Evolutionary conservation across 257 asterid genomes (phyloP), one percentile per base, ranked within the genome.

Genomic region (Linaria vulgaris): DNA sequence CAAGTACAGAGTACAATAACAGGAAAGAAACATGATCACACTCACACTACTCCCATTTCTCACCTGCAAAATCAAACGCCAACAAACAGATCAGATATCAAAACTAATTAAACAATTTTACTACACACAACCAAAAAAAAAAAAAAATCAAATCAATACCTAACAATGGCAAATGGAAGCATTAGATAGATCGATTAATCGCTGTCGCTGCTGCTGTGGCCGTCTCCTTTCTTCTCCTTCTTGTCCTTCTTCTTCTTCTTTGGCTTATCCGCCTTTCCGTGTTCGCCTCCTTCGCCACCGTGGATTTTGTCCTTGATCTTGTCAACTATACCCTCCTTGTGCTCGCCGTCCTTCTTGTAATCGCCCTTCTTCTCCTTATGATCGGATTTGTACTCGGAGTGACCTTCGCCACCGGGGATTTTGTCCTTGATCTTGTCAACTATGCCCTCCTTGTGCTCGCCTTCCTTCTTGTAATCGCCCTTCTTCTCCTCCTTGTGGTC

Each of bases 181-280:
- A 34, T 3, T 34, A 4, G 6, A 27, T 6, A 27, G 9, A 50
- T 31, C 16, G 19, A 8, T 66, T 17, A 74, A 63, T 86, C 94
- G 75, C 84, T 79, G 27, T 72, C 82, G 78, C 95, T 86, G 79
- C 83, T 75, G 72, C 72, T 70, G 78, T 77, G 67, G 19, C 67
- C 63, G 0, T 72, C 72, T 13, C 43, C 70, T 0, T 34, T 78
- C 80, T 1, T 70, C 57, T 8, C 47, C 52, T 72, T 69, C 78
- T 84, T 77, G 75, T 75, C 39, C 12, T 83, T 54, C 66, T 79
- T 65, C 50, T 79, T 61, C 69, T 80, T 79, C 74, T 83, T 69
- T 27, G 69, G 31, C 65, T 69, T 55, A 41, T 52, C 67, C 0
- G 56, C 74, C 37, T 75, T 63, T 21, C 59, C 56, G 41, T 54